These are phyloP conservation scores for Persicaria tinctoria DNA, from an alignment of 148 eudicot species.

Conservation along the genomic window DNA sequence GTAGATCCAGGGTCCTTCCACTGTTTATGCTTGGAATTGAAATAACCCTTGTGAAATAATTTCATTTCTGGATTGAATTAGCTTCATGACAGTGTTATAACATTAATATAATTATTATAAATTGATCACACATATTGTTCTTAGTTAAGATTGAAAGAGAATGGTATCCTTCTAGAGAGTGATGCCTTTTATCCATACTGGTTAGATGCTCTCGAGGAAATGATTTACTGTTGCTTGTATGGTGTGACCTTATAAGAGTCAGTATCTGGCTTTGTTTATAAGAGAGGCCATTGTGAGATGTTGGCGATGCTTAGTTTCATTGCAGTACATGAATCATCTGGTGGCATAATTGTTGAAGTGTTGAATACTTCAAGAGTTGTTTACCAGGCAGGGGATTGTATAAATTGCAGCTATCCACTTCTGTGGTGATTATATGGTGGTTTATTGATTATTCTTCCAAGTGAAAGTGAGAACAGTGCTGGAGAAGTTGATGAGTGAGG, in stretches of 20 bases:
- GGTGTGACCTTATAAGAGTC: background rate
- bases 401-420: background rate
- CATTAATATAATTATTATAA: background rate
- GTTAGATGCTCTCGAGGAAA: background rate
- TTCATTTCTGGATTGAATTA: background rate
- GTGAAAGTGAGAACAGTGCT: background rate
- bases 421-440: background rate
- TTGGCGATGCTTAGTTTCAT: background rate
- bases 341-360: background rate
- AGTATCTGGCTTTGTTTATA: background rate
- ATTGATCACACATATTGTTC: background rate
- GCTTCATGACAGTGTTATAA: background rate
- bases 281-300: background rate
- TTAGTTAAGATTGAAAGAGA: background rate
- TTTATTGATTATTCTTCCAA: background rate
- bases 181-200: background rate
- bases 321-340: background rate
- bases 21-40: slow-evolving; percentile 1
- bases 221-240: background rate
- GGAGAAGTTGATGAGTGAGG: slow-evolving; percentile 1
- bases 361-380: background rate
- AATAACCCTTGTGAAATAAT: background rate
- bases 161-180: background rate
- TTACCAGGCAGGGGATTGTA: background rate
- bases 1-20: background rate